phyloP scores from a whole-genome alignment of 108 stramenopile genomes.

The Skeletonema potamos region DNA sequence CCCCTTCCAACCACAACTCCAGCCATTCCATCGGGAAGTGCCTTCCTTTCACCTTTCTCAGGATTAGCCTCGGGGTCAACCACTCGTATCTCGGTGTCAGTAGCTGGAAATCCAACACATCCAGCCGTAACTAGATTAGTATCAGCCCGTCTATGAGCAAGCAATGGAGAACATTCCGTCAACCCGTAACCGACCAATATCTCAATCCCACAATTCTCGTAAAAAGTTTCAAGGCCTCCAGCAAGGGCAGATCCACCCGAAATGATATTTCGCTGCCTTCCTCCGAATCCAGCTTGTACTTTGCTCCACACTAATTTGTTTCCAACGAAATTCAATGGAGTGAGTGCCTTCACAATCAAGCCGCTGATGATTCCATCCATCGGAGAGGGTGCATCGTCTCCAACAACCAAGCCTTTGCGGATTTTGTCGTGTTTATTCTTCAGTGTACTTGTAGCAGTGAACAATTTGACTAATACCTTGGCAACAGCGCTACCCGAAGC shows the following conservation, averaged over 20 bases:
- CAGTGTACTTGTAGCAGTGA: conserved; percentile 58
- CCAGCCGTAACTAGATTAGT: conserved; percentile 77
- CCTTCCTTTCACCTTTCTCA: conserved; percentile 43
- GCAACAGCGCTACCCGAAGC: conserved; percentile 67
- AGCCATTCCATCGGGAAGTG: conserved; percentile 58
- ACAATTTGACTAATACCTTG: conserved; percentile 71
- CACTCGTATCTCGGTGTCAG: conserved; percentile 82
- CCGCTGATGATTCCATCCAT: conserved; percentile 53
- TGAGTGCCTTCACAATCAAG: conserved; percentile 49
- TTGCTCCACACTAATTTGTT: conserved; percentile 93
- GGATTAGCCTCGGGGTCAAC: conserved; percentile 65
- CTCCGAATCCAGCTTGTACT: conserved; percentile 91
- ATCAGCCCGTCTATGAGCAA: conserved; percentile 69
- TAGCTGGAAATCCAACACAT: conserved; percentile 72
- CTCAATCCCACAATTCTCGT: conserved; percentile 80
- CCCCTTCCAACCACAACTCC: conserved; percentile 81
- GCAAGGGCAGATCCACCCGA: conserved; percentile 89
- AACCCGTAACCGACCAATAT: conserved; percentile 89
- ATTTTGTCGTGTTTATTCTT: conserved; percentile 67
- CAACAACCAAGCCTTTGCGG: conserved; percentile 72
- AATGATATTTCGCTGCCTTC: conserved; percentile 80
- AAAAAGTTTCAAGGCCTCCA: conserved; percentile 87
- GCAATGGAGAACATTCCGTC: conserved; percentile 71
- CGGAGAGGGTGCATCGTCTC: conserved; percentile 52
- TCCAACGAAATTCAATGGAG: conserved; percentile 79